phyloP scores from a whole-genome alignment of 805 yeast species.

The Metschnikowia arizonensis region DNA sequence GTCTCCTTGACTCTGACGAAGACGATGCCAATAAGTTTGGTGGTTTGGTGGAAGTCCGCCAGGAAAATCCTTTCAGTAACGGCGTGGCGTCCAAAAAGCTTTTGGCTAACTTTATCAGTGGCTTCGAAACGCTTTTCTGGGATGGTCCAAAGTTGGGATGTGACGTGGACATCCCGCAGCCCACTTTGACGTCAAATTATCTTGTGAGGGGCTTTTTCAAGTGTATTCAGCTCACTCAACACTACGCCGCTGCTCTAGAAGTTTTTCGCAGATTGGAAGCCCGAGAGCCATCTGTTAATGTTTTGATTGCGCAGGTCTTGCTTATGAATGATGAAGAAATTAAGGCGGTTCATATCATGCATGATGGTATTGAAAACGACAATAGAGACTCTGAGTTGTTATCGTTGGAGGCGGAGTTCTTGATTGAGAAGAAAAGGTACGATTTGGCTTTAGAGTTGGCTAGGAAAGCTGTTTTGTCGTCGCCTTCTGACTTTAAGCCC shows the following conservation, averaged over 20 bases:
- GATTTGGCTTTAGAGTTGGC: conserved; percentile 60
- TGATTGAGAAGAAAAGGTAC: conserved; percentile 46
- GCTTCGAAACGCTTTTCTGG: conserved; percentile 62
- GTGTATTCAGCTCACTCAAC: conserved; percentile 60
- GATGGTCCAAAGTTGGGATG: conserved; percentile 66
- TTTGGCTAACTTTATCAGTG: conserved; percentile 49
- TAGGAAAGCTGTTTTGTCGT: conserved; percentile 59
- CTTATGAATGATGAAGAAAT: conserved; percentile 56
- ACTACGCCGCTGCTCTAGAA: conserved; percentile 57
- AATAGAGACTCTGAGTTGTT: conserved; percentile 56
- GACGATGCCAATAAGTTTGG: conserved; percentile 55
- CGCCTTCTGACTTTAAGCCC: conserved; percentile 72
- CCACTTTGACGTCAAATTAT: conserved; percentile 61
- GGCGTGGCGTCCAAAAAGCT: conserved; percentile 42
- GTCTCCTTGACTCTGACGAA: conserved; percentile 62
- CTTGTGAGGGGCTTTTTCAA: conserved; percentile 71
- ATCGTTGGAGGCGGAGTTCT: conserved; percentile 54
- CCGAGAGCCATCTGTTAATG: conserved; percentile 53
- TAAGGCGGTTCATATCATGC: conserved; percentile 50
- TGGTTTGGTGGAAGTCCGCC: conserved; percentile 78
- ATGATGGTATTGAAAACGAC: conserved; percentile 45
- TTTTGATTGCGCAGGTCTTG: conserved; percentile 52
- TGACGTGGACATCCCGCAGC: conserved; percentile 61
- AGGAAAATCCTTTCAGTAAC: conserved; percentile 67
- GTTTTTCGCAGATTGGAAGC: conserved; percentile 50